phyloP scores from a whole-genome alignment of 1,139 yeast genomes.

The Yamadazyma sp. region DNA sequence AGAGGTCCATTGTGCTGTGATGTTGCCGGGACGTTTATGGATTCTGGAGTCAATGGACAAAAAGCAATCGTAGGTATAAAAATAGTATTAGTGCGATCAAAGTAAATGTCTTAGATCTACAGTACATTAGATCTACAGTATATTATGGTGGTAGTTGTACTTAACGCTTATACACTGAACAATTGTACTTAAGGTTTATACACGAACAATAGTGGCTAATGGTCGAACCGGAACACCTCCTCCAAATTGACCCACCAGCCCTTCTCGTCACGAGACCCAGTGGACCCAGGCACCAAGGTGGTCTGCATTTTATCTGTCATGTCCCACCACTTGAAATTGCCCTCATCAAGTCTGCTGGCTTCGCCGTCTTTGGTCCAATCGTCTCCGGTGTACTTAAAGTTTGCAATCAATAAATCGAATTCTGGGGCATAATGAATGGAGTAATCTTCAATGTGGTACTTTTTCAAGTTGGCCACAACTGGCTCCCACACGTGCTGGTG shows the following conservation, averaged over 20 bases:
- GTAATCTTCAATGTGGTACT: constrained; percentile 38
- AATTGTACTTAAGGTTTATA: no score
- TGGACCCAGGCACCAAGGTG: constrained; percentile 30
- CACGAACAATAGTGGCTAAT: no score
- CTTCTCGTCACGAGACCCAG: constrained; percentile 31
- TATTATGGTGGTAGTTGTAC: no score
- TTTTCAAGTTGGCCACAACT: constrained; percentile 26
- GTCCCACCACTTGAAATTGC: constrained; percentile 37
- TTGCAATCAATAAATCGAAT: constrained; percentile 28
- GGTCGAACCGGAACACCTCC: constrained; percentile 39
- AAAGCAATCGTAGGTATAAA: no score
- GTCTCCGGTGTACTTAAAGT: constrained; percentile 33
- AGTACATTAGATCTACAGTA: no score
- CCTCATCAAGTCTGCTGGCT: constrained; percentile 28
- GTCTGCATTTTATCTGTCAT: constrained; percentile 37
- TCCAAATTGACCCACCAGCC: constrained; percentile 38
- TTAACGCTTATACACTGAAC: no score
- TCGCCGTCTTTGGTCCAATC: constrained; percentile 32
- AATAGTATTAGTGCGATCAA: no score
- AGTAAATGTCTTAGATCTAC: no score
- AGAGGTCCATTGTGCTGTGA: constrained; percentile 17
- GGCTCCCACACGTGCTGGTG: constrained; percentile 27
- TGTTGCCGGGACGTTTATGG: no score
- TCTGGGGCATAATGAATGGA: constrained; percentile 32
- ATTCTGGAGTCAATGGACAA: no score